phyloP scores from a whole-genome alignment of 2,329 filamentous ascomycete species.

The Periconia macrospinosa region DNA sequence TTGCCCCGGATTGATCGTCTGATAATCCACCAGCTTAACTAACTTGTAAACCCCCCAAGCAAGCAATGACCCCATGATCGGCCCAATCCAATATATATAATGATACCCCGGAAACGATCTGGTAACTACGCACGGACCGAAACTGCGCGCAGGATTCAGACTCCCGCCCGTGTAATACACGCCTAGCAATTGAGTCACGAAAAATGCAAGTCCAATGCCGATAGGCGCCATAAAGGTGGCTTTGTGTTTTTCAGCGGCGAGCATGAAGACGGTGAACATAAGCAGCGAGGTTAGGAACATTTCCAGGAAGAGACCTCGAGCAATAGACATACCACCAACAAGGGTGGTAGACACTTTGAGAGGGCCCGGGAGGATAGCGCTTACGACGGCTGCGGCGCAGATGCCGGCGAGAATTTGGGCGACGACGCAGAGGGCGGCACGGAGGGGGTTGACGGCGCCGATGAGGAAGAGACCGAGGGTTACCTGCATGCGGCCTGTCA shows the following conservation, averaged over 20 bases:
- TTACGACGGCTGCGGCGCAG: conserved; percentile 8
- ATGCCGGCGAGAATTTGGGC: conserved; percentile 10
- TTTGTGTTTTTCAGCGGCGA: conserved; percentile 73
- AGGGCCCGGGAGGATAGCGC: conserved; percentile 42
- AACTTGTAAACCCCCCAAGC: conserved; percentile 55
- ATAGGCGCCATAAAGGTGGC: conserved; percentile 71
- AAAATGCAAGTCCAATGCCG: conserved; percentile 71
- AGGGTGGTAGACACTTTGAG: conserved; percentile 47
- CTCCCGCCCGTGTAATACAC: conserved; percentile 52
- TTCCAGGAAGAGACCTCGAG: conserved; percentile 41
- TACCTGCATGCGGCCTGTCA: not conserved
- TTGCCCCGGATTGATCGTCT: conserved; percentile 41
- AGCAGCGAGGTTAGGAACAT: conserved; percentile 38
- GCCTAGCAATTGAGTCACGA: conserved; percentile 60
- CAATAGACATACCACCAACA: conserved; percentile 38
- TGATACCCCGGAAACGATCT: conserved; percentile 48
- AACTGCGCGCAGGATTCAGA: conserved; percentile 51
- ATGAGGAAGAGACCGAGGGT: not conserved
- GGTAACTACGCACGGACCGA: conserved; percentile 49
- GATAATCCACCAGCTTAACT: conserved; percentile 47
- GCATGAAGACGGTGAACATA: conserved; percentile 54
- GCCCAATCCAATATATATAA: conserved; percentile 56
- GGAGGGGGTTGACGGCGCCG: not conserved
- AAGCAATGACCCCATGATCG: conserved; percentile 46
- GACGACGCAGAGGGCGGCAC: not conserved